Conservation (phyloP, 2,329 filamentous ascomycete genomes). For the Drechslerella dactyloides region DNA sequence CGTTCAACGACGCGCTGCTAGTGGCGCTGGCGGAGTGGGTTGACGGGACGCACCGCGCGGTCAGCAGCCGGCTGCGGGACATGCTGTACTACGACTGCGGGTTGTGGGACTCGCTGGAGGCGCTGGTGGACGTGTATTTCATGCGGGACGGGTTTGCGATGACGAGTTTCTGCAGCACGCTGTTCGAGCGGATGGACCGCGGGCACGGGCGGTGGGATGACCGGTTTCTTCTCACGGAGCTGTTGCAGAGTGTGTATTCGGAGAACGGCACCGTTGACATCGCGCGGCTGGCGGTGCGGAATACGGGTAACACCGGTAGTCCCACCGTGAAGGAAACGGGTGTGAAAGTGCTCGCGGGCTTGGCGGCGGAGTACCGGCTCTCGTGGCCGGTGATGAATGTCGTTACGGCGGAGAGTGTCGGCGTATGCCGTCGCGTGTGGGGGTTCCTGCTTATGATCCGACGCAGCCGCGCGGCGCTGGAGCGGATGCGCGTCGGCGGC, state of each 20-base stretch:
- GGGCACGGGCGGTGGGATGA: slow-evolving; percentile 72
- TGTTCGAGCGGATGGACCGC: slow-evolving; percentile 78
- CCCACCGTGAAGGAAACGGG: slow-evolving; percentile 22
- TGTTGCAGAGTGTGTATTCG: slow-evolving; percentile 74
- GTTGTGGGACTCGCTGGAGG: slow-evolving; percentile 69
- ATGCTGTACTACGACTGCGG: slow-evolving; percentile 73
- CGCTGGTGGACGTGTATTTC: slow-evolving; percentile 76
- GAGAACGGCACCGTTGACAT: slow-evolving; percentile 64
- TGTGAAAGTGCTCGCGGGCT: slow-evolving; percentile 31
- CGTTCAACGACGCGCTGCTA: slow-evolving; percentile 77
- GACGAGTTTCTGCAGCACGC: slow-evolving; percentile 66
- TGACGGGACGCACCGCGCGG: slow-evolving; percentile 72
- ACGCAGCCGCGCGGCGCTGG: slow-evolving; percentile 27
- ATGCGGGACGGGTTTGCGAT: slow-evolving; percentile 69
- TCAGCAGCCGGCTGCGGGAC: slow-evolving; percentile 70
- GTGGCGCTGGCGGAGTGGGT: slow-evolving; percentile 78
- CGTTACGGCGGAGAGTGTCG: slow-evolving; percentile 30
- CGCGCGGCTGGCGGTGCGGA: slow-evolving; percentile 63
- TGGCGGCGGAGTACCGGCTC: slow-evolving; percentile 40
- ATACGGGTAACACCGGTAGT: slow-evolving; percentile 4
- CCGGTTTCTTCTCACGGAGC: slow-evolving; percentile 77
- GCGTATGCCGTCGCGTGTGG: slow-evolving; percentile 36
- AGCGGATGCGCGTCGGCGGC: slow-evolving; percentile 33
- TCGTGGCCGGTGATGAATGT: slow-evolving; percentile 34
- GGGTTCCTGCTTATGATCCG: slow-evolving; percentile 43